phyloP scores from a whole-genome alignment of 2,329 filamentous ascomycete genomes.

The Verruconis gallopava region DNA sequence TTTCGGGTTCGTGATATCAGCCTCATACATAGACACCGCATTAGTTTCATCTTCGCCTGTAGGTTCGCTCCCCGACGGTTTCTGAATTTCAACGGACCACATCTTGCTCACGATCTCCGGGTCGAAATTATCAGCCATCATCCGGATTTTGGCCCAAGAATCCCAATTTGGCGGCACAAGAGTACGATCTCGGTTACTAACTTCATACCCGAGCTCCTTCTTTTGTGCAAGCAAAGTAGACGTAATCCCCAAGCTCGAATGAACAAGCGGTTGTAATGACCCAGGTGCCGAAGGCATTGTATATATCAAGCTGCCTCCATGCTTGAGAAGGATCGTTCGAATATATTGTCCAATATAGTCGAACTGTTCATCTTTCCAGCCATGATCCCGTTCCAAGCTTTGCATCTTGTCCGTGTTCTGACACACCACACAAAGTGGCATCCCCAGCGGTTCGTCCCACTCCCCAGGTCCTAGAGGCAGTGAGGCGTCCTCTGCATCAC shows the following conservation, averaged over 20 bases:
- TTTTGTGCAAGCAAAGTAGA: conserved; percentile 58
- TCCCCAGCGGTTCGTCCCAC: conserved; percentile 79
- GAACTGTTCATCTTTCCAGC: conserved; percentile 94
- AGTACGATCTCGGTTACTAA: conserved; percentile 88
- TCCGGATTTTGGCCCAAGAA: conserved; percentile 92
- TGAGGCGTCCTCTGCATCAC: conserved; percentile 35
- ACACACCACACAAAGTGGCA: conserved; percentile 88
- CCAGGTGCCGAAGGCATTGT: conserved; percentile 44
- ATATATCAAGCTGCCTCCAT: conserved; percentile 46
- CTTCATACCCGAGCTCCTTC: conserved; percentile 46
- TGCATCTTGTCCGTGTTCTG: conserved; percentile 94
- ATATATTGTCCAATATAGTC: conserved; percentile 91
- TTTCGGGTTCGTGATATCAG: conserved; percentile 64
- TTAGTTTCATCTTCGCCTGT: conserved; percentile 11
- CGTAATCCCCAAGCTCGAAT: conserved; percentile 76
- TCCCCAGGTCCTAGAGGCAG: conserved; percentile 77
- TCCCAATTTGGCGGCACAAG: conserved; percentile 96
- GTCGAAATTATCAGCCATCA: conserved; percentile 82
- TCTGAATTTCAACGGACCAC: conserved; percentile 47
- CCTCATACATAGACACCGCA: conserved; percentile 58
- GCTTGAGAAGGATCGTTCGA: conserved; percentile 72
- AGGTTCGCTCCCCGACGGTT: not conserved
- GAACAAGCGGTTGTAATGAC: conserved; percentile 58
- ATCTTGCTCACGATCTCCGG: conserved; percentile 73
- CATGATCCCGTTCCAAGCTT: conserved; percentile 71